Evolutionary conservation across 768 basidiomycete species (phyloP).

Genomic region (Leccinum truebloodii): DNA sequence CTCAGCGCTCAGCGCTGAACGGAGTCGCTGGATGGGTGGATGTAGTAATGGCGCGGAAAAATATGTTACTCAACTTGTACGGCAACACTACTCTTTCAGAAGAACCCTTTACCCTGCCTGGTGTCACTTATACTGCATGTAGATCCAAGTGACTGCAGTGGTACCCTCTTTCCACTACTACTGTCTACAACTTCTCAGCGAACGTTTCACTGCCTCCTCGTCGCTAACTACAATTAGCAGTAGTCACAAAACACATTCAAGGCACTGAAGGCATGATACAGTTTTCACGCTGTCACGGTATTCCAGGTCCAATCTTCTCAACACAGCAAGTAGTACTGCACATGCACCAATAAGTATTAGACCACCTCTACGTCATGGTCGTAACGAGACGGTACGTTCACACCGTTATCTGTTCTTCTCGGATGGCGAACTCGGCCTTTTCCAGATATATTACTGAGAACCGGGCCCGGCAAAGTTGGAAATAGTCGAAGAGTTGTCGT

Average conservation of each 20-base stretch:
- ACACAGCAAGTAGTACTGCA: neutral
- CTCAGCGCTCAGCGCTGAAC: neutral
- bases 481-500: conserved; percentile 12
- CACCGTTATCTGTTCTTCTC: neutral
- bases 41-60: neutral
- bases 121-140: neutral
- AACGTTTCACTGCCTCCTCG: neutral
- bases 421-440: neutral
- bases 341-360: neutral
- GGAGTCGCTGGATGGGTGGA: neutral
- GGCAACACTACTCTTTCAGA: neutral
- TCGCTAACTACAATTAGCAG: neutral
- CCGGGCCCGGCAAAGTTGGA: conserved; percentile 10
- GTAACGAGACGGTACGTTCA: neutral
- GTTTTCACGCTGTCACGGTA: neutral
- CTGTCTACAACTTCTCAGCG: neutral
- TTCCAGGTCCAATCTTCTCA: neutral
- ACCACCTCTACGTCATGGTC: neutral
- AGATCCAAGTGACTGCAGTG: neutral
- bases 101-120: neutral
- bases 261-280: neutral
- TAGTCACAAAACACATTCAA: neutral
- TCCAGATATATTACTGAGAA: conserved; percentile 2
- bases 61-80: neutral
- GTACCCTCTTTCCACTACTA: neutral